Conservation (phyloP, 2,329 filamentous ascomycete species). For the Exophiala sideris region DNA sequence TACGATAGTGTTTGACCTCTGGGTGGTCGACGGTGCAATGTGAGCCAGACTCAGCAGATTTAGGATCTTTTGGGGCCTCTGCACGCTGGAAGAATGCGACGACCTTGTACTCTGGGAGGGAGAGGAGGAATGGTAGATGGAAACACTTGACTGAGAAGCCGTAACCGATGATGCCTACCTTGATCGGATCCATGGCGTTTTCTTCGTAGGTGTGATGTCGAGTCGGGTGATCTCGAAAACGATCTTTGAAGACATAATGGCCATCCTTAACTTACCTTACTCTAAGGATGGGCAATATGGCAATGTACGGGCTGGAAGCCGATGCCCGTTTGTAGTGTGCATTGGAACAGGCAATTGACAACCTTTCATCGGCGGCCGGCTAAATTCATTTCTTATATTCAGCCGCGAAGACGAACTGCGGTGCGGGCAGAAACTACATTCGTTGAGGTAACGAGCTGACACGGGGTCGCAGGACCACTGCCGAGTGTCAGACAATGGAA, state of each 20-base stretch:
- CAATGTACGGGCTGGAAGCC: not conserved
- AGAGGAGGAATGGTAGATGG: conserved; percentile 72
- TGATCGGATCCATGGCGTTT: conserved; percentile 35
- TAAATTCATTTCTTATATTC: not conserved
- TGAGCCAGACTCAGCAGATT: conserved; percentile 56
- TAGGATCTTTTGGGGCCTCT: conserved; percentile 26
- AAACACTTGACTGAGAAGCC: conserved; percentile 71
- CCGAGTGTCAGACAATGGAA: not conserved
- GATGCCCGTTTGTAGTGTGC: not conserved
- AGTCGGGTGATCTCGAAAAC: not conserved
- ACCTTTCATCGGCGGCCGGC: not conserved
- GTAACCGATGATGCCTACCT: conserved; percentile 59
- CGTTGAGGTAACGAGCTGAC: not conserved
- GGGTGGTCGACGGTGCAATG: conserved; percentile 68
- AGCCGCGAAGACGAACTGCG: not conserved
- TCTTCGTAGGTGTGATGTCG: not conserved
- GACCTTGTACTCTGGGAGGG: conserved; percentile 62
- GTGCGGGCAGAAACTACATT: not conserved
- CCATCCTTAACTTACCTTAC: not conserved
- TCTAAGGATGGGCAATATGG: not conserved
- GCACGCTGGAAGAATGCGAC: conserved; percentile 71
- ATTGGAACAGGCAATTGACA: not conserved
- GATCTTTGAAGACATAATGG: not conserved
- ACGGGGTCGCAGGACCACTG: not conserved
- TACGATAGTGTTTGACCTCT: conserved; percentile 60